Evolutionary conservation across 78 protist species (phyloP).

Genomic region (Dictyostelium firmibasis): DNA sequence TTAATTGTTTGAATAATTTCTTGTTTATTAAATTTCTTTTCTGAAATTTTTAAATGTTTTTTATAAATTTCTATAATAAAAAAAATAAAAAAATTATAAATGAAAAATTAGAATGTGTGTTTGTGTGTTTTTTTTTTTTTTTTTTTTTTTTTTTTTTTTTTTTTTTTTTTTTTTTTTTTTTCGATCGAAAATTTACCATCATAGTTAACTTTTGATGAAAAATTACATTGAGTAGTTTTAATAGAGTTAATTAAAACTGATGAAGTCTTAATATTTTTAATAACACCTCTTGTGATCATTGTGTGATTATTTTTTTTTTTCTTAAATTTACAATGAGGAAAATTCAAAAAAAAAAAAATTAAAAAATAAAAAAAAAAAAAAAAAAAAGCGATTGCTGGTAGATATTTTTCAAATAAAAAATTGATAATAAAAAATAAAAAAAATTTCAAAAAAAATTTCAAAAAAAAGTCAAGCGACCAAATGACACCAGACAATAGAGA

Average conservation of each 20-base stretch:
- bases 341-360: background rate
- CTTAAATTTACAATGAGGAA: background rate
- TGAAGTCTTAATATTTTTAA: background rate
- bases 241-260: background rate
- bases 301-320: background rate
- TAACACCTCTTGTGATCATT: background rate
- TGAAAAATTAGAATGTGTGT: background rate
- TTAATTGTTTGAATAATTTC: slow-evolving; percentile 44
- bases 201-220: background rate
- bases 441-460: background rate
- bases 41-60: slow-evolving; percentile 43
- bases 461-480: too few relatives aligned
- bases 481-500: too few relatives aligned
- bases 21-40: slow-evolving; percentile 1
- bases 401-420: background rate
- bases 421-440: background rate
- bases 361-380: background rate
- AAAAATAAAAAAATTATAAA: background rate
- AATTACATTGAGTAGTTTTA: background rate
- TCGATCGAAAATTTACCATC: background rate
- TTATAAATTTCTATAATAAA: slow-evolving; percentile 29
- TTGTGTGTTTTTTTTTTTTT: too few relatives aligned
- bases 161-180: too few relatives aligned
- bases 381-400: background rate
- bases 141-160: too few relatives aligned